These are phyloP conservation scores for Trichopus zeylanicus DNA, from an alignment of 116 monocot genomes.

Conservation along the genomic window DNA sequence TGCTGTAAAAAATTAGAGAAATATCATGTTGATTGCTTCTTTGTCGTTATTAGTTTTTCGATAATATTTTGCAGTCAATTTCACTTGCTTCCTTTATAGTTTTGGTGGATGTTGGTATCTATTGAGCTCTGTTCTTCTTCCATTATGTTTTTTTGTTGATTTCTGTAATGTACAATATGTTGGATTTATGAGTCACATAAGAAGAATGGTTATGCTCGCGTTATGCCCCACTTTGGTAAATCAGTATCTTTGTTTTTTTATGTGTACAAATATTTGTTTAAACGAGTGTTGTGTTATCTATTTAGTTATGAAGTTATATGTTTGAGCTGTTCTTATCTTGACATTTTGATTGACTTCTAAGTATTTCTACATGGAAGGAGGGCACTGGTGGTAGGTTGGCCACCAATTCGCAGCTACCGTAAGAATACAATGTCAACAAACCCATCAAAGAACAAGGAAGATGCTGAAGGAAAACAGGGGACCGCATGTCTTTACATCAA, in stretches of 20 bases:
- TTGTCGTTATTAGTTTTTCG: background rate
- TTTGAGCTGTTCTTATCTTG: background rate
- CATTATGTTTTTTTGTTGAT: too few species aligned
- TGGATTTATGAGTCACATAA: too few species aligned
- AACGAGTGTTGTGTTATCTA: background rate
- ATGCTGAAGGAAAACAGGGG: conserved; percentile 36
- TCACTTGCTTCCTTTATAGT: background rate
- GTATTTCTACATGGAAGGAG: conserved; percentile 17
- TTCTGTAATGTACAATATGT: too few species aligned
- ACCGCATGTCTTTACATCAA: conserved; percentile 47
- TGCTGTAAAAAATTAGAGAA: too few species aligned
- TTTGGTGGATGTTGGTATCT: background rate
- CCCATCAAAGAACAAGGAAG: conserved; percentile 43
- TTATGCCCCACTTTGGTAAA: too few species aligned
- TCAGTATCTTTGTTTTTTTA: too few species aligned
- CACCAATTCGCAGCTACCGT: conserved; percentile 62
- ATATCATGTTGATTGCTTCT: too few species aligned
- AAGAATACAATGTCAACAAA: conserved; percentile 57
- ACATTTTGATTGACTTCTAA: background rate
- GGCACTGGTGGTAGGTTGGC: conserved; percentile 81
- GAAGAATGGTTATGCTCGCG: too few species aligned
- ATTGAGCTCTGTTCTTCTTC: too few species aligned
- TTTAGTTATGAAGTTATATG: background rate
- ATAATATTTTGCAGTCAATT: background rate
- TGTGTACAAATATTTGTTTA: background rate